Evolutionary conservation across 192 early-diverging fungal genomes (phyloP).

Genomic region (Phycomyces blakesleeanus): DNA sequence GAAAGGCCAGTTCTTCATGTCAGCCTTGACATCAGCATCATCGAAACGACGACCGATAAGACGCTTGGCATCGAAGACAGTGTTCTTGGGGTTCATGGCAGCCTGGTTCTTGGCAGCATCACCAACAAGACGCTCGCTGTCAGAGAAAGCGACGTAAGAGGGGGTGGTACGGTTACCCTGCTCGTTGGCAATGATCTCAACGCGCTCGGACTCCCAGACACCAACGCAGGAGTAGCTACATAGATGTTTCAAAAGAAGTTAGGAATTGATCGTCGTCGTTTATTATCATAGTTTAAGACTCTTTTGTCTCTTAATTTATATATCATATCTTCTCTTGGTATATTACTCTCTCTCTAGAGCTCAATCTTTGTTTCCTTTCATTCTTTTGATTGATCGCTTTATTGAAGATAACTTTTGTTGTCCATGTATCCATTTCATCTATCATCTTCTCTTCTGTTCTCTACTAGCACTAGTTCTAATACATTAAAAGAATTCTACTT

Average conservation of each 20-base stretch:
- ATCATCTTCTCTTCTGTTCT: background rate
- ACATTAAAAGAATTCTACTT: slow-evolving; percentile 38
- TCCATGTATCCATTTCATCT: no score
- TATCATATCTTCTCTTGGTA: no score
- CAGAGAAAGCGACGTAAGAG: slow-evolving; percentile 82
- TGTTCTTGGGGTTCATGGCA: slow-evolving; percentile 87
- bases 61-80: slow-evolving; percentile 88
- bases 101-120: slow-evolving; percentile 91
- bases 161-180: slow-evolving; percentile 88
- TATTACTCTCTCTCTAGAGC: no score
- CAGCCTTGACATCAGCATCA: slow-evolving; percentile 75
- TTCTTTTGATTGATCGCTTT: no score
- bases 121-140: slow-evolving; percentile 76
- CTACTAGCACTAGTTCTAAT: no score
- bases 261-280: no score
- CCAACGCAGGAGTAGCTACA: slow-evolving; percentile 92
- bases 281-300: no score
- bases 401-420: no score
- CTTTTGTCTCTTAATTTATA: no score
- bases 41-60: slow-evolving; percentile 86
- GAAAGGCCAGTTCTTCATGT: slow-evolving; percentile 84
- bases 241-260: background rate
- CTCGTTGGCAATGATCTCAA: slow-evolving; percentile 95
- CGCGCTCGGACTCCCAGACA: slow-evolving; percentile 88
- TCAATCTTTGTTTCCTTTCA: no score